Evolutionary conservation across 176 grass and related monocot genomes (phyloP), one percentile per base, ranked within the genome.

Genomic region (Oropetium thomaeum): DNA sequence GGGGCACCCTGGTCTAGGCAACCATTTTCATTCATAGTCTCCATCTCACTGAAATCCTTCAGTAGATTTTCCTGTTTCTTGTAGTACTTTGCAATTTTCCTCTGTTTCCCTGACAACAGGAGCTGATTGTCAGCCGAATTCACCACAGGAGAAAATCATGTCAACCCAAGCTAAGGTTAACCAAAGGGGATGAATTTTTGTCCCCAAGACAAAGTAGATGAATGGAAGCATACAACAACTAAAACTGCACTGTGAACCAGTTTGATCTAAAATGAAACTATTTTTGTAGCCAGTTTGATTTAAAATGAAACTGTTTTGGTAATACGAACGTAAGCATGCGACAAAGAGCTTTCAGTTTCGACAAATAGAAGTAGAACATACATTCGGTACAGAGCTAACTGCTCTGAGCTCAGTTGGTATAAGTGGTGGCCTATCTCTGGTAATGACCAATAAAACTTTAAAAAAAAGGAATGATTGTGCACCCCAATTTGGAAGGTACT

Each of bases 71-170:
- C 90, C 80, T 98, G 95, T 60, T 94, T 92, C 81, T 88, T 83
- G 73, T 98, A 98, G 81, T 92, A 98, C 65, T 92, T 94, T n/a
- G 95, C 89, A 19, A 98, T 83, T 74, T 94, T 98, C 7, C 83
- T 73, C 28, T 98, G 86, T 62, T 94, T 94, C 4, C 88, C 95
- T 98, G 74, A 58, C 33, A 83, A 81, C 8, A 11, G 23, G n/a
- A 38, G 33, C 66, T 65, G 29, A 48, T 34, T 49, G 39, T 71
- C 37, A 45, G 47, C 19, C 53, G 3, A 52, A 52, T 52, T 17
- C 20, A 52, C 43, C 19, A 16, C n/a, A 12, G n/a, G 40, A 39
- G n/a, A 10, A 8, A 60, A 28, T 47, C 26, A 61, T 14, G 4
- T 62, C 1, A 22, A 30, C 17, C 55, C 44, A 43, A 20, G 16